Evolutionary conservation across 2,329 filamentous ascomycete genomes (phyloP), one percentile per base, ranked within the genome.

Genomic region (Cladobotryum mycophilum): DNA sequence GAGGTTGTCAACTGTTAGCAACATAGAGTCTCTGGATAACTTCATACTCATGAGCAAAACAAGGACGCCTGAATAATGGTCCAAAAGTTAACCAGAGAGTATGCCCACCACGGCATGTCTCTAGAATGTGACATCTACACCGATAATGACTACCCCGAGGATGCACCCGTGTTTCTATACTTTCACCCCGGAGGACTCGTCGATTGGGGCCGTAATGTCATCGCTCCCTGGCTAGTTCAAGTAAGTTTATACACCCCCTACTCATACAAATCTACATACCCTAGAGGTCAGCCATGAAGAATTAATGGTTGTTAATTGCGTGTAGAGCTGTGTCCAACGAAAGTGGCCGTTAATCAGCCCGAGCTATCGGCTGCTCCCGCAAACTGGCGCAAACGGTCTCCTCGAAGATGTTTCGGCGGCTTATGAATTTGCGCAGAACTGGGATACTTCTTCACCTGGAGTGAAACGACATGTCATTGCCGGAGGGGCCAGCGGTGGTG

Each of bases 151-250:
- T 61, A 60, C 22, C 55, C 61, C 2, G 22, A 53, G 17, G 49
- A 55, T 41, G 50, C 55, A 1, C 64, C 65, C 4, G 61, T 66
- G n/a, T 60, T 69, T 25, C 56, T 70, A 15, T 70, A 66, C 56
- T 70, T 70, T 51, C 67, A 70, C 33, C 60, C 66, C 0, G 67
- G 68, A 14, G 67, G 66, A 0, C 59, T 69, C 5, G 59, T 64
- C 12, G 59, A 58, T n/a, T 67, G 65, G 46, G 60, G 61, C 12
- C 61, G 63, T 9, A 59, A 58, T 18, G 58, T 55, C 6, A 57
- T 70, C 11, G 64, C 66, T 1, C 68, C 67, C 2, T 69, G 67
- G 67, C 61, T 70, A 4, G 65, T 63, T 9, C 66, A 68, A 51
- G 64, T 64, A 13, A 12, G 20, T 51, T 15, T 47, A 34, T 9